A percentile compares a stretch with the other conserved stretches of the same genome.
phyloP scores from a whole-genome alignment of 2,329 filamentous ascomycete genomes.

The Cladophialophora carrionii region DNA sequence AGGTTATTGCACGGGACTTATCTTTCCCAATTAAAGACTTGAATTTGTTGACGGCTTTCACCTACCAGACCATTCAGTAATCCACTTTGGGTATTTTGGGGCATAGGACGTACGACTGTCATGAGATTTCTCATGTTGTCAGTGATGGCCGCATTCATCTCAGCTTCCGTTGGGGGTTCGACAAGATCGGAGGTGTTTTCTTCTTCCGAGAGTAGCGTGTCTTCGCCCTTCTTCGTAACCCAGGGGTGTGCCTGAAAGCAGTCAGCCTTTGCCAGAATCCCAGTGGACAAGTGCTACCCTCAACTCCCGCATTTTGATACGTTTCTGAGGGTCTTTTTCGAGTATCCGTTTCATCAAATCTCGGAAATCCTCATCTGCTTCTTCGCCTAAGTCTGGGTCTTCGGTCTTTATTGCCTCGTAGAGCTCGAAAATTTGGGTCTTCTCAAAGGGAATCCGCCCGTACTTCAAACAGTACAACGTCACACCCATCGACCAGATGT shows the following conservation, averaged over 20 bases:
- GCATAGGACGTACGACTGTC: conserved; percentile 60
- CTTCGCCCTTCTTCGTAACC: conserved; percentile 80
- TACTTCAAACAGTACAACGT: conserved; percentile 92
- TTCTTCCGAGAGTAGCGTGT: conserved; percentile 75
- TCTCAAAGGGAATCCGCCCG: conserved; percentile 83
- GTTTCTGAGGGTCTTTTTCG: conserved; percentile 80
- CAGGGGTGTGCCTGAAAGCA: conserved; percentile 76
- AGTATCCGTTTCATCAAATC: conserved; percentile 75
- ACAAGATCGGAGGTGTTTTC: conserved; percentile 84
- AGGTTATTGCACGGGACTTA: conserved; percentile 58
- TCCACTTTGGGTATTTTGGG: background rate
- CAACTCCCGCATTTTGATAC: conserved; percentile 81
- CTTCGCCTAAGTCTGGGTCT: conserved; percentile 62
- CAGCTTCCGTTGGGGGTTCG: conserved; percentile 82
- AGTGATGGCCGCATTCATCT: conserved; percentile 89
- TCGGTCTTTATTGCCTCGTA: conserved; percentile 86
- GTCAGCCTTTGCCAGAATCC: conserved; percentile 22
- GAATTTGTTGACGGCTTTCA: conserved; percentile 90
- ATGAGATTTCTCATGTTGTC: conserved; percentile 84
- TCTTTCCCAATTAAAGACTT: conserved; percentile 70
- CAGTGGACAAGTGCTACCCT: conserved; percentile 63
- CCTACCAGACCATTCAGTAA: conserved; percentile 51
- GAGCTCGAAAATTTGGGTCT: conserved; percentile 76
- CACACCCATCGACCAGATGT: conserved; percentile 98
- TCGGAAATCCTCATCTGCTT: conserved; percentile 68